Conservation (phyloP, 768 basidiomycete genomes). For the Auricularia sp. region DNA sequence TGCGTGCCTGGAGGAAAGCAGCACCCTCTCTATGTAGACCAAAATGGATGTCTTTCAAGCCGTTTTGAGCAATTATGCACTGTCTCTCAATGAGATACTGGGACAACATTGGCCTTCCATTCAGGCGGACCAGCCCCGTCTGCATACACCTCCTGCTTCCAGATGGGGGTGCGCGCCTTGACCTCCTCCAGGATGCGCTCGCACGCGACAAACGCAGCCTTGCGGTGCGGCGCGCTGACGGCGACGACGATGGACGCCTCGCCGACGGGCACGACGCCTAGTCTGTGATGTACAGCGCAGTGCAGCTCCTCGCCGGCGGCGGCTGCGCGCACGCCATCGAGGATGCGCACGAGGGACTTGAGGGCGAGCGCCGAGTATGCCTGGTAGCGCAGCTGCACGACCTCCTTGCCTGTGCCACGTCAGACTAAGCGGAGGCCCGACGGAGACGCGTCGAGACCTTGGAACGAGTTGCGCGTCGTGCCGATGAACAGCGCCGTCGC, state of each 20-base stretch:
- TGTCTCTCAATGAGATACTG: too few relatives aligned
- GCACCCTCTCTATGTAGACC: too few relatives aligned
- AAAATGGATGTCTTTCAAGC: too few relatives aligned
- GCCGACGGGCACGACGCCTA: conserved; percentile 68
- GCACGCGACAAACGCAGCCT: conserved; percentile 69
- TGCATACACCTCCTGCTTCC: conserved; percentile 79
- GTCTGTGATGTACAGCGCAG: conserved; percentile 62
- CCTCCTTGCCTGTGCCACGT: conserved; percentile 61
- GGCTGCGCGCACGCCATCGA: conserved; percentile 30
- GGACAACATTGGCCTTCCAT: conserved; percentile 52
- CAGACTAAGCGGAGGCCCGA: too few relatives aligned
- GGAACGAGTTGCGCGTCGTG: conserved; percentile 77
- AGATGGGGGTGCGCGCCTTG: conserved; percentile 75
- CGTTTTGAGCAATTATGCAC: too few relatives aligned
- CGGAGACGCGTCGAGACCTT: too few relatives aligned
- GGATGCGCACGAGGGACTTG: conserved; percentile 59
- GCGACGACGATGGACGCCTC: conserved; percentile 78
- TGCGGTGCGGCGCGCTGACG: conserved; percentile 75
- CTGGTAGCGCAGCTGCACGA: conserved; percentile 70
- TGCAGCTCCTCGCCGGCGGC: conserved; percentile 30
- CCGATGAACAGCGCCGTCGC: conserved; percentile 73
- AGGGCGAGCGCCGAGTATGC: conserved; percentile 74
- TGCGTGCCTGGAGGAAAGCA: too few relatives aligned
- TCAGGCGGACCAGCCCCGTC: conserved; percentile 55
- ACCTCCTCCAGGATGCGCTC: conserved; percentile 80